Percentiles rank a stretch among this genome's conserved stretches.
Conservation (phyloP, 768 basidiomycete genomes). For the Kondoa malvinella region DNA sequence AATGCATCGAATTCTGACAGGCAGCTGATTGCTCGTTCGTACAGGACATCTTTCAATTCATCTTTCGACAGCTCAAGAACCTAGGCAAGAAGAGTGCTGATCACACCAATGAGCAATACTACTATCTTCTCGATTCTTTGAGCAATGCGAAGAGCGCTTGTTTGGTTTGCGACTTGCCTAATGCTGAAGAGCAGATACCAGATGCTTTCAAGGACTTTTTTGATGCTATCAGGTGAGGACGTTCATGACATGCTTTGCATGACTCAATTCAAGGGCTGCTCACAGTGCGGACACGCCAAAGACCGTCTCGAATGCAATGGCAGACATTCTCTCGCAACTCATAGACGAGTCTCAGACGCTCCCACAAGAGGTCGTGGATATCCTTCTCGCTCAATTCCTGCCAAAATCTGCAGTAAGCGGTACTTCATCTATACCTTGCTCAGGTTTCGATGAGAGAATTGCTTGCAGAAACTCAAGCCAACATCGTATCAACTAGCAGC, state of each 20-base stretch:
- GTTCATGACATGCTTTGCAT: slow-evolving; percentile 9
- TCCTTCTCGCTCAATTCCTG: slow-evolving; percentile 67
- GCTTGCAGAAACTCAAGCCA: slow-evolving; percentile 17
- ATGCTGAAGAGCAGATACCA: slow-evolving; percentile 63
- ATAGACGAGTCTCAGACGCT: slow-evolving; percentile 69
- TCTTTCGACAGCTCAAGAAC: slow-evolving; percentile 57
- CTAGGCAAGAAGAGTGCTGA: slow-evolving; percentile 36
- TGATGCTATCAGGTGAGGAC: slow-evolving; percentile 44
- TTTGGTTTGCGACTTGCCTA: slow-evolving; percentile 76
- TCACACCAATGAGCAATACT: slow-evolving; percentile 69
- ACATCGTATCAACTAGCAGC: slow-evolving; percentile 60
- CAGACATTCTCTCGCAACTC: slow-evolving; percentile 75
- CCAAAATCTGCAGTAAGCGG: slow-evolving; percentile 49
- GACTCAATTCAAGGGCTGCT: neutral
- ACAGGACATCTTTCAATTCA: slow-evolving; percentile 92
- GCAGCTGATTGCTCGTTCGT: neutral
- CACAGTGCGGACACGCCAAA: slow-evolving; percentile 47
- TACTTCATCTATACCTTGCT: neutral
- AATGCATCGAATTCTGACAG: neutral
- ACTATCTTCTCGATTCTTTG: slow-evolving; percentile 79
- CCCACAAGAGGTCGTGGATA: slow-evolving; percentile 62
- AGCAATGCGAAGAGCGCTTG: slow-evolving; percentile 89
- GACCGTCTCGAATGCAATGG: slow-evolving; percentile 68
- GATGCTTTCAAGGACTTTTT: slow-evolving; percentile 75
- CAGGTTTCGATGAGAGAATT: neutral